These are phyloP conservation scores for Fraxinus velutina DNA, from an alignment of 305 asterid species.

Conservation along the genomic window DNA sequence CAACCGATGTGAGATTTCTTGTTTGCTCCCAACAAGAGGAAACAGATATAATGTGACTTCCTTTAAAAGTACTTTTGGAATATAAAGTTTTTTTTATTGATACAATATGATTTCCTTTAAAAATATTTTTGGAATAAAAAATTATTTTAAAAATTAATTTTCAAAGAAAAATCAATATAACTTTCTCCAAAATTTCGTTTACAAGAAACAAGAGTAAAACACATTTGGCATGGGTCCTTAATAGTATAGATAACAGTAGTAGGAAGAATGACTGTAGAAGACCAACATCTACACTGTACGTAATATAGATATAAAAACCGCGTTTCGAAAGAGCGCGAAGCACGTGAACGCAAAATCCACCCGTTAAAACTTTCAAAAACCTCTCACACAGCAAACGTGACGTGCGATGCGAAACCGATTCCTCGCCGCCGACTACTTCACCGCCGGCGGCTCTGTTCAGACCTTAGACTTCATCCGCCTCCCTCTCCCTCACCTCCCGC, in stretches of 20 bases:
- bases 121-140: no score
- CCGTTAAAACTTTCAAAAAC: constrained; percentile 29
- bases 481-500: constrained; percentile 56
- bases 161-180: background rate
- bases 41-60: background rate
- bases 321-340: constrained; percentile 32
- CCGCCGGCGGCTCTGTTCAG: constrained; percentile 28
- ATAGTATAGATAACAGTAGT: background rate
- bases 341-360: constrained; percentile 19
- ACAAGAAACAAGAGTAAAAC: no score
- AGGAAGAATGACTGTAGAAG: background rate
- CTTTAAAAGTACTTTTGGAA: no score
- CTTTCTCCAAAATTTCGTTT: background rate
- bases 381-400: constrained; percentile 25
- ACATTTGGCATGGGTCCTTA: no score
- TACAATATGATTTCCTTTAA: no score
- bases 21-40: no score
- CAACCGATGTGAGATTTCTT: no score
- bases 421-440: constrained; percentile 43
- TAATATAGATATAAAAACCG: background rate
- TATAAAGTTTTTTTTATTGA: no score
- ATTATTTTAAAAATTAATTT: no score
- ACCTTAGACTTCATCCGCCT: constrained; percentile 54
- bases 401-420: constrained; percentile 86
- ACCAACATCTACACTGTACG: background rate